phyloP scores from a whole-genome alignment of 2,329 filamentous ascomycete genomes.

The Septoria linicola region DNA sequence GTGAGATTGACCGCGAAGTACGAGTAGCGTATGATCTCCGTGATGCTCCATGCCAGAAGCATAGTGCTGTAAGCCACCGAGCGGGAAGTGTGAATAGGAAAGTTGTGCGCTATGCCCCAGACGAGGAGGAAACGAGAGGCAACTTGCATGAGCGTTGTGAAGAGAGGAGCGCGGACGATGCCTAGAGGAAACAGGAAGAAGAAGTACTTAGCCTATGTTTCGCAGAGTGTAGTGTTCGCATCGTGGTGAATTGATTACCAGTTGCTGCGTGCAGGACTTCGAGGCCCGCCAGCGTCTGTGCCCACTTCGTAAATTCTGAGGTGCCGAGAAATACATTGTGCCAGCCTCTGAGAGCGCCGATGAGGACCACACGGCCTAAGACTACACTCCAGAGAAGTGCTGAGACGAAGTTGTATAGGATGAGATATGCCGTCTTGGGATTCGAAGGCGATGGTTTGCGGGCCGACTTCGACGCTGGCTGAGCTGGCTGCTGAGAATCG shows the following conservation, averaged over 20 bases:
- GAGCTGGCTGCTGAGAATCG: conserved; percentile 29
- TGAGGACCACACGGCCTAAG: conserved; percentile 65
- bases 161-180: conserved; percentile 77
- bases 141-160: conserved; percentile 89
- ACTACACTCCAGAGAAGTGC: conserved; percentile 76
- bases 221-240: neutral
- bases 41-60: conserved; percentile 83
- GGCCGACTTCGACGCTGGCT: neutral
- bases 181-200: conserved; percentile 50
- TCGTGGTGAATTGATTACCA: conserved; percentile 53
- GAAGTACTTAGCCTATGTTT: conserved; percentile 17
- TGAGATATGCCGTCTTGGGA: conserved; percentile 59
- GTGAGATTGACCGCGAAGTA: conserved; percentile 79
- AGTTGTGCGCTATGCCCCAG: conserved; percentile 76
- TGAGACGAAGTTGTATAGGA: conserved; percentile 80
- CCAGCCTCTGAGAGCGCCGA: conserved; percentile 47
- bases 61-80: conserved; percentile 69
- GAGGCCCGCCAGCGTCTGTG: conserved; percentile 78
- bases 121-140: conserved; percentile 82
- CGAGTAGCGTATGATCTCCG: conserved; percentile 88
- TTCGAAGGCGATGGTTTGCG: conserved; percentile 33
- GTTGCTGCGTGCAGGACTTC: conserved; percentile 80
- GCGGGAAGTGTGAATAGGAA: conserved; percentile 61
- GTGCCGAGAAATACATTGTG: conserved; percentile 60
- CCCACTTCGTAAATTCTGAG: conserved; percentile 70